Evolutionary conservation across 176 grass and related monocot species (phyloP), one percentile per base, ranked within the genome.

Genomic region (Triticum timopheevii): DNA sequence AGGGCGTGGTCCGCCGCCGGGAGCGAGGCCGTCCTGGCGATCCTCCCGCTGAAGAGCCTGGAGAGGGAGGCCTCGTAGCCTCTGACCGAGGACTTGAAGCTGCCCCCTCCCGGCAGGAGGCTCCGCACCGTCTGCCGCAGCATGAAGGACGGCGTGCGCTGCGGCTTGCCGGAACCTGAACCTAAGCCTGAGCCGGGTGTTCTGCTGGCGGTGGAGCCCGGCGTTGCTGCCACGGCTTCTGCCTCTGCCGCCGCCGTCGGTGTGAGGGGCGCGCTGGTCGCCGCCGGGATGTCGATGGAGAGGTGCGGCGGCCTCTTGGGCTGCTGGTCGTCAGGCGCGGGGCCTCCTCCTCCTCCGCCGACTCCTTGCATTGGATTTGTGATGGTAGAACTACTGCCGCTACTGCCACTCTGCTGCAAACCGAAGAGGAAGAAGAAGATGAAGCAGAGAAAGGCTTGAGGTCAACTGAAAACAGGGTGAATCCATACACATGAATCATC

Each of bases 261-360:
- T 12, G 52, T 59, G 54, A 22, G 19, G 54, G 20, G 24, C 30
- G 81, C 3, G 33, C 15, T 40, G 42, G 3, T 80, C 90, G 61
- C n/a, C 16, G 87, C n/a, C 2, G 88, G 92, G 45, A 98, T 82
- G 73, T 96, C 90, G 79, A 98, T 93, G 0, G 80, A 90, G 77
- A 94, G 88, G 22, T 96, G 90, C 0, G 93, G 90, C 0, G 93
- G 80, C 27, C 84, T 85, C 42, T 86, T 89, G 4, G 68, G 47
- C 7, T 58, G 73, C 58, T 82, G 71, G 2, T 6, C 49, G 19
- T 80, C 73, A 28, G 47, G 50, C 3, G 66, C 63, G 7, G 59
- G 67, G 12, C 22, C 28, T 2, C 65, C 69, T 6, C 69, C 75
- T 6, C 69, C 75, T 0, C 22, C 65, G 1, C 56, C 68, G 2